Conservation (phyloP, 1,139 yeast species). For the Hemisphaericaspora xylofermentans region DNA sequence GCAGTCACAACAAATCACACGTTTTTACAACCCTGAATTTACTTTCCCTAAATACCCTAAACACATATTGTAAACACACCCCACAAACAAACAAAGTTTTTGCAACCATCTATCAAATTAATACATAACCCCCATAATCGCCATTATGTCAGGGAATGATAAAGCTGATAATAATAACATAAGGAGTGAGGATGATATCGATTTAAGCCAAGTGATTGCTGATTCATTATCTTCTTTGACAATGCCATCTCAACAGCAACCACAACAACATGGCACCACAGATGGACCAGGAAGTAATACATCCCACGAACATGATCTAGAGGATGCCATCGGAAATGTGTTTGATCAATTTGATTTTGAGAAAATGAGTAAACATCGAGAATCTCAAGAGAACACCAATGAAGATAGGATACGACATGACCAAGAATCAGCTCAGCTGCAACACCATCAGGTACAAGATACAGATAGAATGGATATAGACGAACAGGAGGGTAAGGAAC, state of each 20-base stretch:
- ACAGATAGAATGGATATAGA: conserved; percentile 6
- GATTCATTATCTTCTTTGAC: conserved; percentile 11
- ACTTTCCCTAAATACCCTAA: background rate
- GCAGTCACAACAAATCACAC: conserved; percentile 15
- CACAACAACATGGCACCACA: background rate
- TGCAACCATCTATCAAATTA: conserved; percentile 5
- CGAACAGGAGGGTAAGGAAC: background rate
- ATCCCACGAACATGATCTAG: conserved; percentile 25
- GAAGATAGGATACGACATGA: background rate
- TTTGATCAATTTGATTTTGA: conserved; percentile 30
- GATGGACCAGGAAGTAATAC: background rate
- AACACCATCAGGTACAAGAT: conserved; percentile 1
- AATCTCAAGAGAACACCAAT: background rate
- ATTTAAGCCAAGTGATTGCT: conserved; percentile 11
- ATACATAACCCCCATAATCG: background rate
- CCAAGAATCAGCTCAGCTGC: conserved; percentile 1
- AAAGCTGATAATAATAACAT: conserved; percentile 4
- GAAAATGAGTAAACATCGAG: conserved; percentile 1
- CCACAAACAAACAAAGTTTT: background rate
- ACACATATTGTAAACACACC: background rate
- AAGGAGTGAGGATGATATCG: conserved; percentile 8
- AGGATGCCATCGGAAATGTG: conserved; percentile 41
- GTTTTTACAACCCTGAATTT: background rate
- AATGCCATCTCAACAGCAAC: conserved; percentile 1
- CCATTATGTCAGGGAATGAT: background rate